Evolutionary conservation across 2,329 filamentous ascomycete genomes (phyloP).

Genomic region (Tolypocladium tundrense): DNA sequence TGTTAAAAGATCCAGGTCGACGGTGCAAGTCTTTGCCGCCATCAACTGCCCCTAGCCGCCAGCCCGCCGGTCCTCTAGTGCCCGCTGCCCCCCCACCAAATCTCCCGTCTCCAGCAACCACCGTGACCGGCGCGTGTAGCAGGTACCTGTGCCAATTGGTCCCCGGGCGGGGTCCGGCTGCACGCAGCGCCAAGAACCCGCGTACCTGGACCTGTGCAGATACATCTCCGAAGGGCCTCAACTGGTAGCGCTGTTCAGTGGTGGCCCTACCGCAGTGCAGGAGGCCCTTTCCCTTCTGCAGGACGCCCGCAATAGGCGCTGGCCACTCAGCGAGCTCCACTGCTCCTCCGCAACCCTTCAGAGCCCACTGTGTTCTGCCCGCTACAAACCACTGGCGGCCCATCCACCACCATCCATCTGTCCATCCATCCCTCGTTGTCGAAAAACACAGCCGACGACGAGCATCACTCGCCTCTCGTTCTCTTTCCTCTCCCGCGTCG

Average conservation of each 20-base stretch:
- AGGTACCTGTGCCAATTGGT: not conserved
- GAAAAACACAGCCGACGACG: conserved; percentile 3
- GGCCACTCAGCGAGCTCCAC: conserved; percentile 7
- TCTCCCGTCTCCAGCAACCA: not conserved
- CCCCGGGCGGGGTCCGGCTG: not conserved
- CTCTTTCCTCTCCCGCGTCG: not conserved
- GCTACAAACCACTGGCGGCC: conserved; percentile 1
- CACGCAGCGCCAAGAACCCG: not conserved
- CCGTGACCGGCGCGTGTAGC: not conserved
- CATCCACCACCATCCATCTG: not conserved
- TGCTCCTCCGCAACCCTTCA: conserved; percentile 2
- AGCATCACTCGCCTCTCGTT: not conserved
- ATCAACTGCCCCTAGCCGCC: not conserved
- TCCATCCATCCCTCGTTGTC: not conserved
- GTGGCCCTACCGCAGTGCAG: not conserved
- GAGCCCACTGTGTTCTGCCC: not conserved
- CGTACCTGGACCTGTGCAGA: not conserved
- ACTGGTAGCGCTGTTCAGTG: not conserved
- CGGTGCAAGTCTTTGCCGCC: not conserved
- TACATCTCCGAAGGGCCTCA: not conserved
- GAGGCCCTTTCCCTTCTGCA: not conserved
- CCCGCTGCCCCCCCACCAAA: not conserved
- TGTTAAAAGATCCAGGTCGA: no score
- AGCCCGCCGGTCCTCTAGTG: not conserved
- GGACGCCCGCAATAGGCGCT: not conserved